phyloP scores from a whole-genome alignment of 2,329 filamentous ascomycete species.

The Lanzia echinophila region DNA sequence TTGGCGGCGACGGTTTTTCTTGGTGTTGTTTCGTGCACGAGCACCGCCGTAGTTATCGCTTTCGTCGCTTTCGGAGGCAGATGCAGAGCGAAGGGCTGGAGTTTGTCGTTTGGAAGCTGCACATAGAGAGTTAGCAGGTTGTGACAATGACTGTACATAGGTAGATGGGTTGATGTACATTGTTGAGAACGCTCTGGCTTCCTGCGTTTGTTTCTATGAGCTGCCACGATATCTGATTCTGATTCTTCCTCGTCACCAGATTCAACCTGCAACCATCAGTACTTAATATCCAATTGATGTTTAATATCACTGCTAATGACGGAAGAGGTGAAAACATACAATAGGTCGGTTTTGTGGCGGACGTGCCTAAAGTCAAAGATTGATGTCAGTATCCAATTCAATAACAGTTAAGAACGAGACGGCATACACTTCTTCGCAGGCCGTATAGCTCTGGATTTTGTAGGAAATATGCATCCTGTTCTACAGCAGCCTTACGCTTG shows the following conservation, averaged over 20 bases:
- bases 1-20: slow-evolving; percentile 72
- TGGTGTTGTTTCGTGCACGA: slow-evolving; percentile 60
- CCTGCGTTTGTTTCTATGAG: slow-evolving; percentile 54
- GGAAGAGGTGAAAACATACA: slow-evolving; percentile 35
- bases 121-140: slow-evolving; percentile 15
- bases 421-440: slow-evolving; percentile 78
- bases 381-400: slow-evolving; percentile 15
- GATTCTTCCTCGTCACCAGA: slow-evolving; percentile 56
- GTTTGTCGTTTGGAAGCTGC: slow-evolving; percentile 56
- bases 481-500: slow-evolving; percentile 69
- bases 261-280: slow-evolving; percentile 41
- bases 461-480: slow-evolving; percentile 70
- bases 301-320: background rate
- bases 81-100: slow-evolving; percentile 46
- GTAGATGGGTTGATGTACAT: slow-evolving; percentile 41
- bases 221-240: slow-evolving; percentile 65
- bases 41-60: slow-evolving; percentile 72
- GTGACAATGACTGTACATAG: slow-evolving; percentile 14
- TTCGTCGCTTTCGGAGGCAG: slow-evolving; percentile 63
- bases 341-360: slow-evolving; percentile 48
- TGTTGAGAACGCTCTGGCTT: slow-evolving; percentile 59
- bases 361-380: slow-evolving; percentile 38
- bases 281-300: slow-evolving; percentile 8
- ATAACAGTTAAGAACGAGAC: background rate
- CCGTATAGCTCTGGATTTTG: slow-evolving; percentile 95